Base-by-base conservation (phyloP, 495 filamentous ascomycete species). In the Neurospora discreta region DNA sequence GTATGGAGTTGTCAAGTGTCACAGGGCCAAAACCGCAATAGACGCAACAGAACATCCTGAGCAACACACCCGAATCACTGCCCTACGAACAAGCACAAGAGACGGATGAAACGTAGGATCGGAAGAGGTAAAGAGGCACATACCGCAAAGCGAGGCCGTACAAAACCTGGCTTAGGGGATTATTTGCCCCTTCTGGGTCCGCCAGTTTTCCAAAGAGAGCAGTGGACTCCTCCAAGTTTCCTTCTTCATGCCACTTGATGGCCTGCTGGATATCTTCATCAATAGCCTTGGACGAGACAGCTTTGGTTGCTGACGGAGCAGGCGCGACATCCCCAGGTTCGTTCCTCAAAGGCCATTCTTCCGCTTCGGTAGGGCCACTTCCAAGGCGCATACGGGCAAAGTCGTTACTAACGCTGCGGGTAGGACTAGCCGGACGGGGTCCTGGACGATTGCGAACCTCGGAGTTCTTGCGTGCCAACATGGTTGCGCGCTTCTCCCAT, bases 101-200 rank as follows among this genome's bases (percentile, higher is more conserved):
- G 36, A 41, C 10, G 10, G 33, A 20, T 20, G 68, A 33, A 16
- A 69, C 16, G 11, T 20, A 3, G 33, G 33, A 38, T 30, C 18
- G 16, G 26, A 39, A 36, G 20, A 68, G 46, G 26, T 65, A 40
- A 30, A 69, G 67, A 71, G 39, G 40, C 38, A 84, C 89, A 82
- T 82, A 97, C 93, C 94, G 88, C 71, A 98, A 80, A 46, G 95
- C 95, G 58, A 99, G 92, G 23, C 95, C 95, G 79, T 96, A 99
- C 69, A 99, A 87, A 68, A 99, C 95, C 81, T 99, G 95, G 77
- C 93, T 94, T 75, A 99, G 85, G 20, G 94, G 92, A 80, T 98
- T 97, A 81, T 97, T 96, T 70, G 88, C 86, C 30, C 92, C 93
- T 71, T 90, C 88, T 23, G 91, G 92, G 79, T 97, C 91, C 40